Evolutionary conservation across 2,329 filamentous ascomycete species (phyloP).

Genomic region (Penicillium sp.): DNA sequence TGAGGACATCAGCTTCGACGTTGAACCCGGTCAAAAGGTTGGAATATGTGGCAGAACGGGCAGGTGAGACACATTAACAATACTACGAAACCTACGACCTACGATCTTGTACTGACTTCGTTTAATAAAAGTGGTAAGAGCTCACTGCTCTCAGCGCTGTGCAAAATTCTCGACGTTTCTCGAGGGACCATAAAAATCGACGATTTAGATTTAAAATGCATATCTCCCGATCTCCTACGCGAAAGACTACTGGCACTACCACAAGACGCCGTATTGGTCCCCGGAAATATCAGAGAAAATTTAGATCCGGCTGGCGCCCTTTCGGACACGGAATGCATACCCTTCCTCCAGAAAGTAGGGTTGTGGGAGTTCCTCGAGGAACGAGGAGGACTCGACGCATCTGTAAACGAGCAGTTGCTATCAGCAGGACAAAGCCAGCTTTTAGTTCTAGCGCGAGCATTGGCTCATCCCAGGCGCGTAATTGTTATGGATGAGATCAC

Average conservation of each 20-base stretch:
- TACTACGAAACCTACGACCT: too few relatives aligned
- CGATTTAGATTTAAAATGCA: slow-evolving; percentile 35
- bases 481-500: slow-evolving; percentile 43
- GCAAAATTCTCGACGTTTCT: slow-evolving; percentile 39
- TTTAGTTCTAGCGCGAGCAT: slow-evolving; percentile 58
- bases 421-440: slow-evolving; percentile 61
- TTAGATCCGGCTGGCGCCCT: slow-evolving; percentile 31
- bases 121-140: slow-evolving; percentile 35
- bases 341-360: slow-evolving; percentile 34
- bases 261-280: slow-evolving; percentile 41
- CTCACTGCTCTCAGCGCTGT: slow-evolving; percentile 38
- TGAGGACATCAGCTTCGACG: slow-evolving; percentile 42
- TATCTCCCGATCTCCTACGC: slow-evolving; percentile 38
- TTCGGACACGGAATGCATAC: slow-evolving; percentile 31
- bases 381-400: slow-evolving; percentile 36
- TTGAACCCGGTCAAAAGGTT: slow-evolving; percentile 39
- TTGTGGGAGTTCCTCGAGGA: slow-evolving; percentile 34
- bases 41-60: slow-evolving; percentile 34
- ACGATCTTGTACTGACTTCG: too few relatives aligned
- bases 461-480: slow-evolving; percentile 47
- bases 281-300: slow-evolving; percentile 36
- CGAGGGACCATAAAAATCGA: slow-evolving; percentile 42
- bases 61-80: background rate
- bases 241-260: slow-evolving; percentile 39
- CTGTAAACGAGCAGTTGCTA: slow-evolving; percentile 47